These are phyloP conservation scores for Annulohypoxylon bovei DNA, from an alignment of 495 filamentous ascomycete genomes.

Conservation along the genomic window DNA sequence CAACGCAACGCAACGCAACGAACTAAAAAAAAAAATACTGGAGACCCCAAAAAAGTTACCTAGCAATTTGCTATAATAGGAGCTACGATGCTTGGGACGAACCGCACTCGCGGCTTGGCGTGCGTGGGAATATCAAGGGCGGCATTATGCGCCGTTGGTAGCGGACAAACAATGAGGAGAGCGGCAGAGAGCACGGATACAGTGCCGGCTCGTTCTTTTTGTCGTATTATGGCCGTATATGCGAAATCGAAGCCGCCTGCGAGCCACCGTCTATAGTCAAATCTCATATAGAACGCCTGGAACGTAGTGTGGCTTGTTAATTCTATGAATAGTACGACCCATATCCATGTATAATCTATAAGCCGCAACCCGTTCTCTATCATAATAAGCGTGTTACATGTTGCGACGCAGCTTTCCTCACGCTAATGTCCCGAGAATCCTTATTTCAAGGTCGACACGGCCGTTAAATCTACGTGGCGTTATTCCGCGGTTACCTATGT, in stretches of 20 bases:
- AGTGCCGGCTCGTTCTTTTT: neutral
- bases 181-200: neutral
- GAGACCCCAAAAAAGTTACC: neutral
- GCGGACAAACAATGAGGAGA: neutral
- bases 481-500: neutral
- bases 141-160: neutral
- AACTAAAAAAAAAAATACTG: neutral
- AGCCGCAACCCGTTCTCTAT: neutral
- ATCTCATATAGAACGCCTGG: neutral
- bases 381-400: neutral
- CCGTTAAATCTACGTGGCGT: neutral
- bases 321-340: neutral
- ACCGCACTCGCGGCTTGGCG: neutral
- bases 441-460: conserved; percentile 2
- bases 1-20: neutral
- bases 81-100: neutral
- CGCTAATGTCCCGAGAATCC: conserved; percentile 2
- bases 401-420: neutral
- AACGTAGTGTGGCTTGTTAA: neutral
- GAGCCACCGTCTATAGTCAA: neutral
- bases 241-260: neutral
- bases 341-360: neutral
- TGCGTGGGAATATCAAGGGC: neutral
- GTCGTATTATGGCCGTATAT: neutral
- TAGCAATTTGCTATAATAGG: neutral